Evolutionary conservation across 768 basidiomycete genomes (phyloP), one percentile per base, ranked within the genome.

Genomic region (Lactifluus volemus): DNA sequence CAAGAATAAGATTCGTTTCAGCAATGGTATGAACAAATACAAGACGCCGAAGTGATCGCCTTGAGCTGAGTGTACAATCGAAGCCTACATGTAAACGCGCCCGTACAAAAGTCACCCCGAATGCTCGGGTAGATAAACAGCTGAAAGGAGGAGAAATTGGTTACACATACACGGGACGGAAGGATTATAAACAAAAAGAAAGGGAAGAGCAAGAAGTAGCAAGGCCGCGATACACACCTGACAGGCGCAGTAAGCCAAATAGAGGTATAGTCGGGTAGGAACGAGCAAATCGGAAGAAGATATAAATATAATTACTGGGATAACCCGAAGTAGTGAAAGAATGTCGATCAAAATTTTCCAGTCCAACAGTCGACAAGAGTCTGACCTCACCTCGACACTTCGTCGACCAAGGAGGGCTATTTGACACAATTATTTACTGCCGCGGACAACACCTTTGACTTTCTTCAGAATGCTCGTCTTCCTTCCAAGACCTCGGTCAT

Each of bases 381-480:
- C 30, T 14, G 49, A 30, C 50, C 48, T 49, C 15, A 49, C 49
- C 19, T 41, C 14, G 15, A 32, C 21, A 42, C 6, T 45, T 14
- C n/a, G 45, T 29, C 45, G 11, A 21, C 45, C 25, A 17, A 17
- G 25, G 21, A 17, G 17, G 44, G 21, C 21, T 38, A 15, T 29
- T 12, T 42, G 38, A 38, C 32, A 21, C n/a, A 32, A 49, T 53
- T 53, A 66, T 60, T 65, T 66, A 44, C 53, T 36, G 29, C 61
- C 64, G 10, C 57, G 59, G 39, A 66, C 63, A 29, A 62, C 65
- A 10, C 65, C 63, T 49, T 53, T 60, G 6, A 66, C 60, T 50
- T 30, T 65, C 36, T 62, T 59, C 65, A 66, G 17, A 9, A 66
- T 44, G 58, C 65, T 66, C 7, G 60, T 55, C 65, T 58, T 66